Conservation (phyloP, 768 basidiomycete species). For the Mycena rosella region DNA sequence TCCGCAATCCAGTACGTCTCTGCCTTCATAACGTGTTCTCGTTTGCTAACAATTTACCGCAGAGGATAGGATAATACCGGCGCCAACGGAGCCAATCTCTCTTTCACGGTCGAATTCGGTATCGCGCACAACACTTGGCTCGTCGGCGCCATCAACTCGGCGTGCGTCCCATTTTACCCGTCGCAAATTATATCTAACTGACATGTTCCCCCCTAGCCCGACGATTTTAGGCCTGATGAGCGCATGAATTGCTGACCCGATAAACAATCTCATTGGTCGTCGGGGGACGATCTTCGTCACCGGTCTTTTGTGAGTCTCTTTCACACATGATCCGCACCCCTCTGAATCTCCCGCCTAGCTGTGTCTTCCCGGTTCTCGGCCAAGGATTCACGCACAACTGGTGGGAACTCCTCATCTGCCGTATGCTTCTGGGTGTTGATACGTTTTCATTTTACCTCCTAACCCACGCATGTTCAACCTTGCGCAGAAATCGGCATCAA, state of each 20-base stretch:
- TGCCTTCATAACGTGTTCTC: not conserved
- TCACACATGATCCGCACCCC: conserved; percentile 50
- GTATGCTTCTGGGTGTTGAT: conserved; percentile 49
- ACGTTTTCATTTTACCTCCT: not conserved
- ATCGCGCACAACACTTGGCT: conserved; percentile 68
- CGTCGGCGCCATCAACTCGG: conserved; percentile 71
- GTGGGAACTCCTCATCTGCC: conserved; percentile 42
- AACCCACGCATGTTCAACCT: too few relatives aligned
- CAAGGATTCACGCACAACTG: conserved; percentile 42
- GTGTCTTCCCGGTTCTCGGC: conserved; percentile 37
- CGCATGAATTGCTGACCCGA: conserved; percentile 70
- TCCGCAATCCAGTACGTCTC: not conserved
- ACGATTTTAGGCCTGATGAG: conserved; percentile 4
- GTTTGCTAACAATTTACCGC: not conserved
- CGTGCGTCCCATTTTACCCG: not conserved
- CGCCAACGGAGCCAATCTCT: conserved; percentile 68
- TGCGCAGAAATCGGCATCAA: conserved; percentile 58
- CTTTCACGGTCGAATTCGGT: conserved; percentile 69
- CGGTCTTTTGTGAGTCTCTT: conserved; percentile 53
- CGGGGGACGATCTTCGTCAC: conserved; percentile 63
- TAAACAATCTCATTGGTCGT: conserved; percentile 54
- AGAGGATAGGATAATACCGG: conserved; percentile 59
- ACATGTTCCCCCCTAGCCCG: not conserved
- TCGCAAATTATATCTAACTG: not conserved
- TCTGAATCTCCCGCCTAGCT: conserved; percentile 47